These are phyloP conservation scores for Carex arenaria DNA, from an alignment of 202 grass and related monocot species.

Conservation along the genomic window DNA sequence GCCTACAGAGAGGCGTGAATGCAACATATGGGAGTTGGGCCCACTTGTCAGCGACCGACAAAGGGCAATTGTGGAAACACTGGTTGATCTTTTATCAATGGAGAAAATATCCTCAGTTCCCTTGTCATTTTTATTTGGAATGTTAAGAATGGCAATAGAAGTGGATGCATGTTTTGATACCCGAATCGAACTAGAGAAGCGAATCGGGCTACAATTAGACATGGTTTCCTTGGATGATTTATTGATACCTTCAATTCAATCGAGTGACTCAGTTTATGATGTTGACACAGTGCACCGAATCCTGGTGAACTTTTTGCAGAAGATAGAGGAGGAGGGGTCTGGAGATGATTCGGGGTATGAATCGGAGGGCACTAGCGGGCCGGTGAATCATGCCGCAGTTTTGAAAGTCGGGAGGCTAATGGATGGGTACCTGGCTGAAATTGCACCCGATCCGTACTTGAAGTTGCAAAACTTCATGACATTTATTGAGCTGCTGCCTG, in stretches of 20 bases:
- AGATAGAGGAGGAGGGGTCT: slow-evolving; percentile 66
- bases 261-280: slow-evolving; percentile 84
- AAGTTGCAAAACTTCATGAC: slow-evolving; percentile 94
- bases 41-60: slow-evolving; percentile 58
- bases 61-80: slow-evolving; percentile 54
- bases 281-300: slow-evolving; percentile 75
- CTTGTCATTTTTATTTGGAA: slow-evolving; percentile 77
- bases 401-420: slow-evolving; percentile 81
- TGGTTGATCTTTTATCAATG: slow-evolving; percentile 57
- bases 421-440: slow-evolving; percentile 90
- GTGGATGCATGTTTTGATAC: slow-evolving; percentile 48
- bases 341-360: slow-evolving; percentile 71
- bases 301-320: slow-evolving; percentile 78
- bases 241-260: slow-evolving; percentile 59
- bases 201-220: slow-evolving; percentile 74
- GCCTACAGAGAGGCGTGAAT: slow-evolving; percentile 39
- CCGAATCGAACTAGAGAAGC: slow-evolving; percentile 71
- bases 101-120: slow-evolving; percentile 73
- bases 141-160: slow-evolving; percentile 83
- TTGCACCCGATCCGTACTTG: slow-evolving; percentile 76
- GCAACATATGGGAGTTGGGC: slow-evolving; percentile 56
- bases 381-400: slow-evolving; percentile 61
- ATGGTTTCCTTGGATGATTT: slow-evolving; percentile 81
- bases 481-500: slow-evolving; percentile 72
- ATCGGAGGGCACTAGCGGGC: slow-evolving; percentile 50